These are phyloP conservation scores for Vigna radiata DNA, from an alignment of 306 rosid genomes.

Conservation along the genomic window DNA sequence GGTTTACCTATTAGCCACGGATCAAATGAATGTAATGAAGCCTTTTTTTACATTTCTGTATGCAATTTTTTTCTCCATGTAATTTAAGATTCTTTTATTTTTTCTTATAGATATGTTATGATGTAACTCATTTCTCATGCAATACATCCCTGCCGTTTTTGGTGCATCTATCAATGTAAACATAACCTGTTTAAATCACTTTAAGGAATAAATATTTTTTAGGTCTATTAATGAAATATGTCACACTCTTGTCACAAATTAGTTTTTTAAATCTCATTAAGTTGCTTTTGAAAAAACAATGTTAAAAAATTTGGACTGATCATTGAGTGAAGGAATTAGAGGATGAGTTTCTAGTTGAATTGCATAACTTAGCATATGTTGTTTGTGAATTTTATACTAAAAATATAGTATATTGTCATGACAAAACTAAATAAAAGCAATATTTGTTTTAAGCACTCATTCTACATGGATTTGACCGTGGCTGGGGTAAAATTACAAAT, in stretches of 20 bases:
- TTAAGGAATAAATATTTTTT: neutral
- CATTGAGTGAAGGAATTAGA: too few relatives aligned
- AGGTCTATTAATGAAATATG: neutral
- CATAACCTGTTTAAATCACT: neutral
- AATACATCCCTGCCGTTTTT: neutral
- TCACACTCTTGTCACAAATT: neutral
- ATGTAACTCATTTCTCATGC: neutral
- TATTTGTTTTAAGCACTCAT: neutral
- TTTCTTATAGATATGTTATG: neutral
- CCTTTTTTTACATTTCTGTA: neutral
- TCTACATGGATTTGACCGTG: neutral
- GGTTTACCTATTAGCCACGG: conserved; percentile 49
- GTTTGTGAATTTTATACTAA: neutral
- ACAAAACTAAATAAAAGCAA: neutral
- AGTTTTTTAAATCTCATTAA: neutral
- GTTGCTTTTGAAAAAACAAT: neutral
- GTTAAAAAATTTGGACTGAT: neutral
- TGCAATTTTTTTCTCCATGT: conserved; percentile 14
- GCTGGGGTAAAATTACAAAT: neutral
- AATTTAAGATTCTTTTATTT: neutral
- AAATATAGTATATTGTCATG: neutral
- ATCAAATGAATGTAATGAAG: conserved; percentile 43
- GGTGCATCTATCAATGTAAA: neutral
- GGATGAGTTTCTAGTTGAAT: neutral
- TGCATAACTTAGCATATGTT: neutral